Base-by-base conservation (phyloP, 1,139 yeast genomes). In the Tardiomyces digboiensis region DNA sequence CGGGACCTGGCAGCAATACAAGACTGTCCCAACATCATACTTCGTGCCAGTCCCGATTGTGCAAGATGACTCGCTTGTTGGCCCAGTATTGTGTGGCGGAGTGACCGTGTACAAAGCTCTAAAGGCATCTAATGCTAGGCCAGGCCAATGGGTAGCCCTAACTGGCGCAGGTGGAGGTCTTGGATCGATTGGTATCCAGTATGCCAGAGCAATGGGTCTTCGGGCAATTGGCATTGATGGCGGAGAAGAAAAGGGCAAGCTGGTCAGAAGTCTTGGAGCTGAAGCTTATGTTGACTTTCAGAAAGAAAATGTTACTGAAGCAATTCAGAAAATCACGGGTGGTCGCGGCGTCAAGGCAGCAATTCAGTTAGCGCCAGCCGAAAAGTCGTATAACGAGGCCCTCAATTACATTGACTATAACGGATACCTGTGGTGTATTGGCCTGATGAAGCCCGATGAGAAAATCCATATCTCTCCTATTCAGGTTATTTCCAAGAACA, bases 101-200 rank as follows among this genome's bases (percentile, higher is more conserved):
- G 76, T 83, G 66, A 83, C 93, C 43, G 89, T 82, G 47, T 83
- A 82, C 76, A 82, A 82, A 72, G 93, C 91, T 33, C 67, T 83
- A 58, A 82, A 82, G 72, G 76, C 80, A 42, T 82, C 89, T 46
- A 70, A 73, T 42, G 71, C 80, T 53, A 58, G 55, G 43, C 78
- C 89, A 42, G 93, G 91, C 59, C 77, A 83, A 58, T 82, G 87
- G 86, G 86, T 82, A 48, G 82, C 82, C 53, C 70, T 83, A 56
- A 77, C 86, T 49, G 93, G 94, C 66, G 89, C 89, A 46, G 87
- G 80, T 60, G 89, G 94, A 65, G 94, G 93, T 57, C 74, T 84
- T 58, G 94, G 94, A 50, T 76, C 88, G 42, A 68, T 84, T 50
- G 91, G 88, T 47, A 72, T 84, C 55, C 91, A 83, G 66, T 83